phyloP scores from a whole-genome alignment of 805 yeast species.

The Brettanomyces nanus region DNA sequence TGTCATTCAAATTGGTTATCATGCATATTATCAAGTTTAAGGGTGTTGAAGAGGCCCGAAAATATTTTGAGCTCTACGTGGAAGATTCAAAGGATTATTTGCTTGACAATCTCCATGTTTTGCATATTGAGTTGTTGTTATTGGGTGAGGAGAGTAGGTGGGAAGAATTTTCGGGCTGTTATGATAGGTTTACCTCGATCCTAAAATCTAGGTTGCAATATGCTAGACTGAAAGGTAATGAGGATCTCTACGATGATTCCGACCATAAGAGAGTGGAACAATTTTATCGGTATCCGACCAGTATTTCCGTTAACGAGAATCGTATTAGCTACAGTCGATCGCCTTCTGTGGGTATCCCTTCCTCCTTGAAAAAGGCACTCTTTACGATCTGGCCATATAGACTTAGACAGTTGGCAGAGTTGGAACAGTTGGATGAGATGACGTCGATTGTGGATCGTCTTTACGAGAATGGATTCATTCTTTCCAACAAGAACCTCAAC shows the following conservation, averaged over 20 bases:
- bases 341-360: slow-evolving; percentile 1
- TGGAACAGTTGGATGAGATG: slow-evolving; percentile 14
- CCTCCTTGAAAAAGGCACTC: slow-evolving; percentile 16
- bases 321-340: background rate
- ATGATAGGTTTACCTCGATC: slow-evolving; percentile 16
- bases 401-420: slow-evolving; percentile 21
- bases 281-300: background rate
- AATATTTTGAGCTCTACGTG: slow-evolving; percentile 21
- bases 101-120: slow-evolving; percentile 21
- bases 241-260: background rate
- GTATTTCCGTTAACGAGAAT: background rate
- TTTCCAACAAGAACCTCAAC: slow-evolving; percentile 21
- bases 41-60: slow-evolving; percentile 18
- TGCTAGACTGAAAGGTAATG: slow-evolving; percentile 8
- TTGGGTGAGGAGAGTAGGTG: slow-evolving; percentile 25
- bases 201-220: slow-evolving; percentile 11
- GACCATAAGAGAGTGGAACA: background rate
- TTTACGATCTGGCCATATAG: slow-evolving; percentile 24
- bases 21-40: slow-evolving; percentile 12
- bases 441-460: slow-evolving; percentile 12
- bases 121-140: slow-evolving; percentile 20
- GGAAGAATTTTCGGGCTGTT: slow-evolving; percentile 24
- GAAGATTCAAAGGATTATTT: slow-evolving; percentile 17
- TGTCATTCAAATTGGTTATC: slow-evolving; percentile 17
- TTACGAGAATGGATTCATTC: slow-evolving; percentile 17